Conservation (phyloP, 139 green algal species). For the Coelastrella sp. region DNA sequence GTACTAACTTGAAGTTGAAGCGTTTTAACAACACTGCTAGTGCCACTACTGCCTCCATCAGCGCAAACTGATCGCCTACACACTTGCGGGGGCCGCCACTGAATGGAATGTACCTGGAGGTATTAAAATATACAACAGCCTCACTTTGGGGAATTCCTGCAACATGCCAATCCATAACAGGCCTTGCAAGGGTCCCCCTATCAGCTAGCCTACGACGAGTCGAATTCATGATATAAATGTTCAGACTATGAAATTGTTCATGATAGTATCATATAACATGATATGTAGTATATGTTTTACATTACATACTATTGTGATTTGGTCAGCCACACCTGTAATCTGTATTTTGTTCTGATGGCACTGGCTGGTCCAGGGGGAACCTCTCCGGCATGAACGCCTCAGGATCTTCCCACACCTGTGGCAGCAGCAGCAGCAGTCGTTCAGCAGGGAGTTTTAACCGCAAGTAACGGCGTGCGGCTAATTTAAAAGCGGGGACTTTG, state of each 20-base stretch:
- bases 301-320: too few relatives aligned
- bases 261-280: too few relatives aligned
- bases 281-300: too few relatives aligned
- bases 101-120: slow-evolving; percentile 80
- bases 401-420: slow-evolving; percentile 44
- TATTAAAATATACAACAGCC: too few relatives aligned
- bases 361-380: slow-evolving; percentile 91
- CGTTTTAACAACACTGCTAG: slow-evolving; percentile 88
- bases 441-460: not conserved
- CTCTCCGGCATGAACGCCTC: slow-evolving; percentile 94
- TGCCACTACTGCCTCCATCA: slow-evolving; percentile 92
- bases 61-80: slow-evolving; percentile 97
- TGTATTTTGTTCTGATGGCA: slow-evolving; percentile 97
- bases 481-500: too few relatives aligned
- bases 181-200: too few relatives aligned
- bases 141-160: too few relatives aligned
- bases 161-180: too few relatives aligned
- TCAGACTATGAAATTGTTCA: too few relatives aligned
- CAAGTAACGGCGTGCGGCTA: too few relatives aligned
- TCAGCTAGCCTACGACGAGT: too few relatives aligned
- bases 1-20: slow-evolving; percentile 87
- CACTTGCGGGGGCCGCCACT: slow-evolving; percentile 95
- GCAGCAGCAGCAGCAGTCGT: not conserved
- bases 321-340: slow-evolving; percentile 90
- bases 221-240: too few relatives aligned